Evolutionary conservation across 176 grass and related monocot species (phyloP).

Genomic region (Echinochloa phyllopogon): DNA sequence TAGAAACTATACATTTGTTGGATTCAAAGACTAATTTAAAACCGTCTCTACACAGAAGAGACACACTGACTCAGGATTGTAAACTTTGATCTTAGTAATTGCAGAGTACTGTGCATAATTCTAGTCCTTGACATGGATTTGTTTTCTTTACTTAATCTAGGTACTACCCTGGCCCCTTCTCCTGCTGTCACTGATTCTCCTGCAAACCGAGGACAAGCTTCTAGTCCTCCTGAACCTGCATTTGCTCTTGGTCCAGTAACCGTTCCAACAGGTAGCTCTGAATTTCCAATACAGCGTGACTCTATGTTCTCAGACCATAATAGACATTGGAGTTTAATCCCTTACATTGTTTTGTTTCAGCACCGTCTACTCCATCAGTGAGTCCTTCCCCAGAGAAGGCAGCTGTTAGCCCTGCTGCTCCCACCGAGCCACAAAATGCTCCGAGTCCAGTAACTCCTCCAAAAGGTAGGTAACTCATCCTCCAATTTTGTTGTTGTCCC

Average conservation of each 20-base stretch:
- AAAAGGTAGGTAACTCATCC: constrained; percentile 59
- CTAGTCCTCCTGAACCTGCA: constrained; percentile 55
- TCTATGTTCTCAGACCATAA: background rate
- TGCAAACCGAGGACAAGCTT: constrained; percentile 47
- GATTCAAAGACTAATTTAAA: too few relatives aligned
- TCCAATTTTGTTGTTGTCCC: background rate
- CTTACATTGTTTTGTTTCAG: constrained; percentile 53
- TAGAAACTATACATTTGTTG: too few relatives aligned
- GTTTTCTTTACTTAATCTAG: constrained; percentile 44
- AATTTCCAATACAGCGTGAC: constrained; percentile 24
- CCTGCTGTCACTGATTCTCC: constrained; percentile 41
- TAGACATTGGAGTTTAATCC: background rate
- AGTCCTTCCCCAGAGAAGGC: constrained; percentile 29
- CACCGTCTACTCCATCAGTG: constrained; percentile 14
- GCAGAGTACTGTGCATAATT: constrained; percentile 1
- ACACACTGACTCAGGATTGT: constrained; percentile 6
- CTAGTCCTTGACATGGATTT: constrained; percentile 27
- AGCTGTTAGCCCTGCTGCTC: constrained; percentile 40
- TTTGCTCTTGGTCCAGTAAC: constrained; percentile 40
- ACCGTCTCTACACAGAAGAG: too few relatives aligned
- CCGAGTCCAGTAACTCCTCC: constrained; percentile 37
- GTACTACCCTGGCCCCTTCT: constrained; percentile 54
- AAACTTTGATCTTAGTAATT: constrained; percentile 8
- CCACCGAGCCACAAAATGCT: constrained; percentile 1
- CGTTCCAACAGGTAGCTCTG: constrained; percentile 57